Base-by-base conservation (phyloP, 1,139 yeast genomes). In the Taiozyma onychis region DNA sequence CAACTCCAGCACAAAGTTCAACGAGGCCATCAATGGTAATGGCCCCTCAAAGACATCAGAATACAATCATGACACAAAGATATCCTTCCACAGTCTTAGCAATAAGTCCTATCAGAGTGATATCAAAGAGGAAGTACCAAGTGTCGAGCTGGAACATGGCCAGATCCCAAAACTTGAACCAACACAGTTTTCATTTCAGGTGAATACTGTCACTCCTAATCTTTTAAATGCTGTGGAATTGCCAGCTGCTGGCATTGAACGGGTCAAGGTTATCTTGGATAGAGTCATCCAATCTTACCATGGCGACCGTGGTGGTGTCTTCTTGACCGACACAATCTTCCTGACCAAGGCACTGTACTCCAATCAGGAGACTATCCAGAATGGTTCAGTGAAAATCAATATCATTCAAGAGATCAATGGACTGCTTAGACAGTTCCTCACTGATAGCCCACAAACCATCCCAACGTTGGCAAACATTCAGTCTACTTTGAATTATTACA, bases 301-400 rank as follows among this genome's bases (percentile, higher is more conserved):
- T 16, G 47, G 51, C 24, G 44, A 42, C 8, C 49, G 51, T 9
- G 56, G 47, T 11, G 48, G 47, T 11, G 48, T 39, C 8, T 48
- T 54, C n/a, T 18, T 55, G 2, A 46, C 49, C 3, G 35, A 45
- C 9, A 24, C 43, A 2, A 24, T 55, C 2, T 51, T 48, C 22
- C 22, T 55, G 2, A 50, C 46, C 21, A 46, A 44, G n/a, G 28
- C 44, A 4, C 46, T 55, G 2, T 54, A 49, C 32, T 37, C 44
- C 10, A 49, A 34, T n/a, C 39, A 43, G n/a, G 51, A 48, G 18
- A 48, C 51, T 2, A 44, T 55, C 0, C 30, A 22, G 4, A 51
- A 54, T 41, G 57, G 57, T 1, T 46, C 51, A 2, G 57, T 54
- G 8, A 56, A 56, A 21, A 51, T 51, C 24, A 56, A 47, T 26